Percentiles rank a stretch among this genome's conserved stretches.
These are phyloP conservation scores for Austroboletus olivaceoglutinosus DNA, from an alignment of 1,284 basidiomycete species.

Conservation along the genomic window DNA sequence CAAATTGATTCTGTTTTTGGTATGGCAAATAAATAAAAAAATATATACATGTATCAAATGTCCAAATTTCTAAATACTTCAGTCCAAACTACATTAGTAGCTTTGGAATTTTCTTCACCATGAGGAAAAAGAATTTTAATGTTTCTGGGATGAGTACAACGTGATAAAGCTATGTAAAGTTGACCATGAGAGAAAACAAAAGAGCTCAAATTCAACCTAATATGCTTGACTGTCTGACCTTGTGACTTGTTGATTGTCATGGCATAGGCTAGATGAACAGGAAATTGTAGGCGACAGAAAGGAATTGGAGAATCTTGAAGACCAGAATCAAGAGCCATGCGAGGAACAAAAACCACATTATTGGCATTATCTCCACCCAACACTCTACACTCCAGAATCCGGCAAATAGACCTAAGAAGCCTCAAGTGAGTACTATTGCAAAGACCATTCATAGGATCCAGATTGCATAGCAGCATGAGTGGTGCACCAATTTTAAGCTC, in stretches of 20 bases:
- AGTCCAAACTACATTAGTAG: too few relatives aligned
- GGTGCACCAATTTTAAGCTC: constrained; percentile 35
- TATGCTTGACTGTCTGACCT: constrained; percentile 31
- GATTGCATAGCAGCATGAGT: constrained; percentile 39
- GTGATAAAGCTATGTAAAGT: constrained; percentile 12
- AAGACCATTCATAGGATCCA: constrained; percentile 34
- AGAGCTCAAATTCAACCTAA: neutral
- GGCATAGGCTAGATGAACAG: constrained; percentile 33
- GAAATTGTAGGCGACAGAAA: constrained; percentile 26
- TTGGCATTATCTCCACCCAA: neutral
- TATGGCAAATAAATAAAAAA: too few relatives aligned
- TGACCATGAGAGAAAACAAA: constrained; percentile 13
- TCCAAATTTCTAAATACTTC: too few relatives aligned
- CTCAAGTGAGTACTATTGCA: constrained; percentile 5
- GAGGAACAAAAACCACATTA: too few relatives aligned
- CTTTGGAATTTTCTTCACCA: too few relatives aligned
- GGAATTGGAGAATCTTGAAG: neutral
- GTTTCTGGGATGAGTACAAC: constrained; percentile 3
- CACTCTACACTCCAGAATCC: constrained; percentile 21
- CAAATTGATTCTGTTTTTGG: too few relatives aligned
- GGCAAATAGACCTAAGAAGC: constrained; percentile 9
- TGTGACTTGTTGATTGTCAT: constrained; percentile 42
- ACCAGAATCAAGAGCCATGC: constrained; percentile 7
- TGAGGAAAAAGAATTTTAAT: constrained; percentile 2
- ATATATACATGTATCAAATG: too few relatives aligned